phyloP scores from a whole-genome alignment of 768 basidiomycete genomes.

The Clavaria fumosa region DNA sequence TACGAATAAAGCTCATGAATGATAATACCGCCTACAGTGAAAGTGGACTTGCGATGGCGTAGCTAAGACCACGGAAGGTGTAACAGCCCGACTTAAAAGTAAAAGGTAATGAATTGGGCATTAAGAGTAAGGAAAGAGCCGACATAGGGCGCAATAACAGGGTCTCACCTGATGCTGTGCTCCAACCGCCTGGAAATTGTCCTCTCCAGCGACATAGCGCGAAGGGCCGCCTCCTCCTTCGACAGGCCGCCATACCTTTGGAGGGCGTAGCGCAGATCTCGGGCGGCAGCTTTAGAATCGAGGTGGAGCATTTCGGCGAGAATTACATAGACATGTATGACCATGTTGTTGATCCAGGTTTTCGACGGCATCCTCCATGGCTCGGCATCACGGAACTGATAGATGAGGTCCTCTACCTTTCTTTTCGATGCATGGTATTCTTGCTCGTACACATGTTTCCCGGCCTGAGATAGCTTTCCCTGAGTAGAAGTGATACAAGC shows the following conservation, averaged over 20 bases:
- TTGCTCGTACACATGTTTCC: conserved; percentile 3
- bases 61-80: too few relatives aligned
- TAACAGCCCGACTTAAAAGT: too few relatives aligned
- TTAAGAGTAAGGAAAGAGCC: too few relatives aligned
- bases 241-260: conserved; percentile 15
- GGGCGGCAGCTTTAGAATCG: too few relatives aligned
- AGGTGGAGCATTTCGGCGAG: not conserved
- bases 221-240: conserved; percentile 15
- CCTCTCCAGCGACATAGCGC: not conserved
- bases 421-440: conserved; percentile 13
- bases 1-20: too few relatives aligned
- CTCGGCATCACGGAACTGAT: conserved; percentile 8
- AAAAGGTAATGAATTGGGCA: too few relatives aligned
- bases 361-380: conserved; percentile 13
- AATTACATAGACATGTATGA: not conserved
- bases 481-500: conserved; percentile 20
- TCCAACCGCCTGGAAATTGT: too few relatives aligned
- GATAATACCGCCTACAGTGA: too few relatives aligned
- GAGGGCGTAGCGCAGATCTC: conserved; percentile 18
- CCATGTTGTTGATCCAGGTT: not conserved
- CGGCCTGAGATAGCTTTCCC: conserved; percentile 1
- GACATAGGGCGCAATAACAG: too few relatives aligned
- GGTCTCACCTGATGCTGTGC: too few relatives aligned
- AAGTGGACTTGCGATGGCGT: too few relatives aligned
- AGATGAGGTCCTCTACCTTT: conserved; percentile 14